Conservation (phyloP, 306 rosid genomes). For the Vicia faba region DNA sequence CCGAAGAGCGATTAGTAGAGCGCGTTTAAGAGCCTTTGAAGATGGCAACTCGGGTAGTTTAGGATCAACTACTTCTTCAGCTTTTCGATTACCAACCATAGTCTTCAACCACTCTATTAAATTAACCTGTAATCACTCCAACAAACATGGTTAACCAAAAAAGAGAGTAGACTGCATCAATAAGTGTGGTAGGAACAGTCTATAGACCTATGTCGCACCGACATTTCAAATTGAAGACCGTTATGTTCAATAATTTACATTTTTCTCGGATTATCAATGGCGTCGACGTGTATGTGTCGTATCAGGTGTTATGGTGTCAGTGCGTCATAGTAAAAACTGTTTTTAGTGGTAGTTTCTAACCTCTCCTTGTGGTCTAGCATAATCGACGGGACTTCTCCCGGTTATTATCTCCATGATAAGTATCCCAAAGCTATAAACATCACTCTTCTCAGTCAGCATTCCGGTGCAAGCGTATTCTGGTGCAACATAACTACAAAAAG, state of each 20-base stretch:
- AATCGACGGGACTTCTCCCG: conserved; percentile 94
- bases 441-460: conserved; percentile 96
- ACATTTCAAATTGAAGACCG: neutral
- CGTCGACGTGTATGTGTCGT: neutral
- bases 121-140: conserved; percentile 60
- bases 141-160: conserved; percentile 28
- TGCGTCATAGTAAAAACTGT: neutral
- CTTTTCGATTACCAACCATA: conserved; percentile 80
- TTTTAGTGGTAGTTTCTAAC: conserved; percentile 46
- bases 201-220: neutral
- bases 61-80: conserved; percentile 87
- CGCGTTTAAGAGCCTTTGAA: conserved; percentile 91
- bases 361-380: conserved; percentile 88
- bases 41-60: conserved; percentile 85
- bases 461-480: conserved; percentile 99
- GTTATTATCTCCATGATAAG: conserved; percentile 88
- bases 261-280: neutral
- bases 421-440: conserved; percentile 91
- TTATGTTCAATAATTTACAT: neutral
- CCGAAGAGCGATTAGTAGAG: conserved; percentile 78
- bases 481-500: conserved; percentile 80
- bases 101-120: conserved; percentile 91
- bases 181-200: neutral
- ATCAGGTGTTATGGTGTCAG: neutral
- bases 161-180: neutral